phyloP scores from a whole-genome alignment of 108 stramenopile genomes.

The Nitzschia putrida region DNA sequence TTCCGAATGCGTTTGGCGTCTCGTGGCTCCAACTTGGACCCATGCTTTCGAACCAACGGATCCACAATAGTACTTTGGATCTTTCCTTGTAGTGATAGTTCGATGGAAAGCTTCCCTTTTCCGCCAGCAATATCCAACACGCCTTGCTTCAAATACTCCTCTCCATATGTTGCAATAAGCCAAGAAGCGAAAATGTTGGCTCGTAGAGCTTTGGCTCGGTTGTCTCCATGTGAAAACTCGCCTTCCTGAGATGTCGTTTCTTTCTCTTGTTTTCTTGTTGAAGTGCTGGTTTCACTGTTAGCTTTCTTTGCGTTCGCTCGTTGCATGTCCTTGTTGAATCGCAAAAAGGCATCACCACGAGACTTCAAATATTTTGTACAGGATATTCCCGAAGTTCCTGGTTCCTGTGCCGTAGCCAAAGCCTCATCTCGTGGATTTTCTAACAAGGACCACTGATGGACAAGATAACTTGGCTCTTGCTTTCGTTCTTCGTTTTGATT shows the following conservation, averaged over 20 bases:
- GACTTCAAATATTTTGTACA: constrained; percentile 60
- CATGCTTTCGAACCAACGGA: constrained; percentile 63
- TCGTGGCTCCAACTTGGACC: constrained; percentile 26
- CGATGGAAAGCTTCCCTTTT: constrained; percentile 67
- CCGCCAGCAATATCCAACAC: constrained; percentile 75
- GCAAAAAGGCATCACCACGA: constrained; percentile 40
- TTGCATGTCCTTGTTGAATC: constrained; percentile 25
- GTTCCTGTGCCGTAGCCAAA: constrained; percentile 32
- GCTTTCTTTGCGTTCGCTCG: constrained; percentile 3
- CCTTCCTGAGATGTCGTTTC: not conserved
- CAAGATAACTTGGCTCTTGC: constrained; percentile 12
- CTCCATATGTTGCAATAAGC: constrained; percentile 45
- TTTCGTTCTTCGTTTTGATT: not conserved
- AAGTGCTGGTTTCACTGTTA: not conserved
- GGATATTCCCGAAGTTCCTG: constrained; percentile 51
- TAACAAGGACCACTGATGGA: constrained; percentile 56
- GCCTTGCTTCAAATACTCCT: constrained; percentile 17
- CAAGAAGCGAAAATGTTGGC: constrained; percentile 68
- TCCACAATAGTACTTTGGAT: constrained; percentile 60
- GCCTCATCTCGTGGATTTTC: constrained; percentile 58
- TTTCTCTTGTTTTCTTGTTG: not conserved
- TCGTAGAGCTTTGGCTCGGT: constrained; percentile 50
- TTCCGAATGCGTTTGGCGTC: constrained; percentile 36
- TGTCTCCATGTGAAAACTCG: constrained; percentile 54
- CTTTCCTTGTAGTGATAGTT: constrained; percentile 53